Base-by-base conservation (phyloP, 306 rosid genomes). In the Lupinus albus region DNA sequence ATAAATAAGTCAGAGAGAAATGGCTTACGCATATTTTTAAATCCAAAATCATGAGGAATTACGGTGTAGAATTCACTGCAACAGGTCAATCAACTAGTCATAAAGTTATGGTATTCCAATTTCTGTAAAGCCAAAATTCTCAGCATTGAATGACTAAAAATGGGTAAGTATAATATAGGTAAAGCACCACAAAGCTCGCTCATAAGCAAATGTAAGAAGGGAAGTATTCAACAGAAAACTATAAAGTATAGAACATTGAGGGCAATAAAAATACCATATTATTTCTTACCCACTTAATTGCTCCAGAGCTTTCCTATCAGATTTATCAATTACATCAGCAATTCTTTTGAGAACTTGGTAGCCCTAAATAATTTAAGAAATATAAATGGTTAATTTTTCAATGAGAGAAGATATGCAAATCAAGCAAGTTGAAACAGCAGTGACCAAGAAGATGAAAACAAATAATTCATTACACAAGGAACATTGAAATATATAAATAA, bases 1-100 rank as follows among this genome's bases (percentile, higher is more conserved):
- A 78, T 18, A 20, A 49, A 41, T 17, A 45, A 30, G 70, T 30
- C 47, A 20, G 64, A 53, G 57, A 76, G 73, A 81, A 82, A 81
- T 21, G 61, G 76, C 95, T 65, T 82, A 88, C 97, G 45, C 97
- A 90, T 90, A 75, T 94, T 90, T 66, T 80, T 88, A 76, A 90
- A 94, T 74, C 99, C 95, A 59, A 88, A 90, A 72, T 94, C 97
- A 69, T 94, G 99, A 71, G 97, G 99, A 82, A 94, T 90, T 76
- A 90, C 85, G 12, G 96, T 88, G 76, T 90, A 94, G 85, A 94
- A 90, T 76, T 94, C 96, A 83, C 99, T 94, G 91, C 88, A 81
- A 55, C 67, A 78, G 72, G 71, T 12, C 58, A 80, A 60, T 32
- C 71, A 77, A 65, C 32, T 58, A 83, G 62, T 66, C 60, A 47